Base-by-base conservation (phyloP, 2,329 filamentous ascomycete genomes). In the Microsporum audouinii region DNA sequence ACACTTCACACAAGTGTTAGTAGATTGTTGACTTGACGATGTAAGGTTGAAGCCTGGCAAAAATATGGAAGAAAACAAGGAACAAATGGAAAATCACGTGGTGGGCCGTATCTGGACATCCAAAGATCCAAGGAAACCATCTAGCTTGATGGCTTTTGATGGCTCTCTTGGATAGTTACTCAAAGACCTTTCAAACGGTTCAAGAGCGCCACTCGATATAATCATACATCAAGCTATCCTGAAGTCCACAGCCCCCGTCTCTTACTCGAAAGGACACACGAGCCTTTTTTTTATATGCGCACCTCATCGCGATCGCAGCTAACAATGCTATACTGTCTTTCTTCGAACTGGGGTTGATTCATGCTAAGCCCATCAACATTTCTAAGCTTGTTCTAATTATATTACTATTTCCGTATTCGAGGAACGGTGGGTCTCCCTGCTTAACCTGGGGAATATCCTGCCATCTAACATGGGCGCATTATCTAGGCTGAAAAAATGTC, bases 401-500 rank as follows among this genome's bases (percentile, higher is more conserved):
- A 41, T 38, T 27, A 36, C 12, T 55, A 8, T 8, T 36, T 27
- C 4, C 17, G 4, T 23, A 12, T 12, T 36, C 14, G 31, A 27
- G 7, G 51, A 34, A 34, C 31, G 29, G 51, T 36, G 27, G 12
- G 45, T 14, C 8, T 51, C 45, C 27, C 8, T 31, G 8, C 23
- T 47, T 23, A 7, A 47, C 43, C n/a, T 17, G 43, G 17, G n/a
- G 43, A 47, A 27, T 23, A 47, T 5, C 43, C 14, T 12, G 39
- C 10, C 23, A 8, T 38, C 51, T 55, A 36, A 55, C 51, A 31
- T 1, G 7, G 3, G 27, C n/a, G n/a, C 51, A 55, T 31, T 34
- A 55, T 34, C 2, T 36, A 36, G 31, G 23, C 33, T 12, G 51
- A 64, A 63, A 70, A 53, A 47, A 78, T 78, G 76, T 65, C 70